phyloP scores from a whole-genome alignment of 1,284 basidiomycete species.

The Apiotrichum siamense region DNA sequence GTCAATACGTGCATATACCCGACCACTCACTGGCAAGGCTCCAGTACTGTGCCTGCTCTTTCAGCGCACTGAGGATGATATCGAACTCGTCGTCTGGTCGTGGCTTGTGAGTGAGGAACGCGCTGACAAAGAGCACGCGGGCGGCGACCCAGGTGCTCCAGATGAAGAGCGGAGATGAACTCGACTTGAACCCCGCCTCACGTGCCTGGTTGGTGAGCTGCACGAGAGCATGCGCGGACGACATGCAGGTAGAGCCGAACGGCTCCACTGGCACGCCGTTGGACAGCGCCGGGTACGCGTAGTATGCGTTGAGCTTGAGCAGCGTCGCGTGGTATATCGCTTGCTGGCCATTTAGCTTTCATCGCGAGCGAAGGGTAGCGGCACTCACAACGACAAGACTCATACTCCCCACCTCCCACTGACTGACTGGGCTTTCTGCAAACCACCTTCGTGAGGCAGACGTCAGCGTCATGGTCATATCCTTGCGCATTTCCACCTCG shows the following conservation, averaged over 20 bases:
- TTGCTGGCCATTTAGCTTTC: slow-evolving; percentile 24
- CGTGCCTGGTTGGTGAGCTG: slow-evolving; percentile 22
- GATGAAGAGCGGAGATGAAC: slow-evolving; percentile 40
- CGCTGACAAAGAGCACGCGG: slow-evolving; percentile 43
- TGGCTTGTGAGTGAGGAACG: slow-evolving; percentile 31
- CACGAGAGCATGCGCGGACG: slow-evolving; percentile 31
- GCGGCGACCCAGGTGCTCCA: slow-evolving; percentile 47
- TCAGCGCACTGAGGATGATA: slow-evolving; percentile 30
- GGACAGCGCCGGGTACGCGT: slow-evolving; percentile 43
- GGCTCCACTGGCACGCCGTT: slow-evolving; percentile 42
- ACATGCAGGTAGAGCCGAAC: slow-evolving; percentile 34
- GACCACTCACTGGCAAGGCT: slow-evolving; percentile 37
- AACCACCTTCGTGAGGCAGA: slow-evolving; percentile 39
- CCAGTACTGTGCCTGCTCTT: slow-evolving; percentile 40
- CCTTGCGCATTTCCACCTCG: slow-evolving; percentile 37
- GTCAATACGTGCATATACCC: not conserved
- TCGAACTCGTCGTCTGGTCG: slow-evolving; percentile 40
- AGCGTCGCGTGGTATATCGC: slow-evolving; percentile 44
- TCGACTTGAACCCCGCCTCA: slow-evolving; percentile 22
- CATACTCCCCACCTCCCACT: slow-evolving; percentile 21
- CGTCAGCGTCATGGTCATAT: slow-evolving; percentile 36
- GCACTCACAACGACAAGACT: slow-evolving; percentile 40
- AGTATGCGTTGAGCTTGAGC: slow-evolving; percentile 45
- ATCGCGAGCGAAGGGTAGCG: not conserved
- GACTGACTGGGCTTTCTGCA: slow-evolving; percentile 18